Evolutionary conservation across 2,329 filamentous ascomycete genomes (phyloP).

Genomic region (Xylariaceae sp.): DNA sequence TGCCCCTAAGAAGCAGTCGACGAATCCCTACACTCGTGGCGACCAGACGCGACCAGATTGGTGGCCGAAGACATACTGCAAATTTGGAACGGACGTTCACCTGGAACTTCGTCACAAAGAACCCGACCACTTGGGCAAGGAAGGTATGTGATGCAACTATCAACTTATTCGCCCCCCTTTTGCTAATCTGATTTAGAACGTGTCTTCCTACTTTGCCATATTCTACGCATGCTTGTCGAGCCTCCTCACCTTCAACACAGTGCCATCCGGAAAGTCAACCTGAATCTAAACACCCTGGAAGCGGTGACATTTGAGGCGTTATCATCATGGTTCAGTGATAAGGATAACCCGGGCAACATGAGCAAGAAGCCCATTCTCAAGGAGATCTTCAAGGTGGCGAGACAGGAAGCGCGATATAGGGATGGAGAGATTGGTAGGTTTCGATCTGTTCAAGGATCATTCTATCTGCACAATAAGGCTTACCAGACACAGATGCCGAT

Average conservation of each 20-base stretch:
- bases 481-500: conserved; percentile 36
- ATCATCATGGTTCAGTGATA: conserved; percentile 53
- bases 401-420: conserved; percentile 50
- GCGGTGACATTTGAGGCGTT: conserved; percentile 54
- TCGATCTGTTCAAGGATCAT: conserved; percentile 20
- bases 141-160: conserved; percentile 42
- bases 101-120: conserved; percentile 62
- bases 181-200: conserved; percentile 42
- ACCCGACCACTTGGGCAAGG: conserved; percentile 66
- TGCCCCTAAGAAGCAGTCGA: conserved; percentile 72
- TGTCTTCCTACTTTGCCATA: conserved; percentile 54
- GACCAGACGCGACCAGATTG: conserved; percentile 59
- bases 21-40: conserved; percentile 64
- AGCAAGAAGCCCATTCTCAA: conserved; percentile 52
- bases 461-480: not conserved
- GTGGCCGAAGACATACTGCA: conserved; percentile 55
- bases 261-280: conserved; percentile 47
- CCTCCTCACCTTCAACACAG: conserved; percentile 46
- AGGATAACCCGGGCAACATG: conserved; percentile 46
- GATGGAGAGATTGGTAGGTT: conserved; percentile 51
- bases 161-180: not conserved
- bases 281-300: conserved; percentile 53
- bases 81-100: conserved; percentile 39
- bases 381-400: conserved; percentile 59
- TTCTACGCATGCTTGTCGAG: conserved; percentile 52